Evolutionary conservation across 345 rosid genomes (phyloP), one percentile per base, ranked within the genome.

Genomic region (Cardamine resedifolia): DNA sequence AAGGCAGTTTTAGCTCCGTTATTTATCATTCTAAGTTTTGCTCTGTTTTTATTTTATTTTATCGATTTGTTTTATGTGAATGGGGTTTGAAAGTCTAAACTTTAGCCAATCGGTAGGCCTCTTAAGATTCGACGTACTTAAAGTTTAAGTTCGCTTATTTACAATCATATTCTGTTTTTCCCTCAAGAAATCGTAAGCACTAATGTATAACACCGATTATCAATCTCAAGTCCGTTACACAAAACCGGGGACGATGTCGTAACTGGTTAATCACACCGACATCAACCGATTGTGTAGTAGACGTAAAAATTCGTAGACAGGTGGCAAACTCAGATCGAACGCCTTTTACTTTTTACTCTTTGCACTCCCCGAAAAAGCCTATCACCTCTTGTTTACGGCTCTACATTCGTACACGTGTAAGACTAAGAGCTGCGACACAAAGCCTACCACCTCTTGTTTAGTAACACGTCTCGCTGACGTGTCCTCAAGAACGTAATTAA

Each of bases 361-460:
- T 39, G 45, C 47, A 41, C 4, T 36, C 41, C n/a, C 44, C 14
- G n/a, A n/a, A n/a, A 4, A 12, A 64, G 19, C 58, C 58, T 23
- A n/a, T n/a, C n/a, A n/a, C n/a, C n/a, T n/a, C 58, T 53, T 36
- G n/a, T 68, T 27, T 31, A 61, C 57, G 55, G 12, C 61, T 67
- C 38, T 58, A 21, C 0, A 0, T 74, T n/a, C 53, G 24, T 14
- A 61, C 70, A 62, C 79, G 79, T 76, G 75, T 64, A 34, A 19
- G 45, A 44, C 11, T 5, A 45, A 14, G 7, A 63, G 26, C 21
- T 68, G 44, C 26, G 47, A 62, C 65, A 69, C 59, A 76, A 62
- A 69, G 64, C 75, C 18, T 53, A 76, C 58, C 36, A 69, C 79
- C 79, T 62, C 66, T 69, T 15, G 58, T 20, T 62, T 45, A 16